Conservation (phyloP, 2,329 filamentous ascomycete species). For the Curvularia verruculosa region DNA sequence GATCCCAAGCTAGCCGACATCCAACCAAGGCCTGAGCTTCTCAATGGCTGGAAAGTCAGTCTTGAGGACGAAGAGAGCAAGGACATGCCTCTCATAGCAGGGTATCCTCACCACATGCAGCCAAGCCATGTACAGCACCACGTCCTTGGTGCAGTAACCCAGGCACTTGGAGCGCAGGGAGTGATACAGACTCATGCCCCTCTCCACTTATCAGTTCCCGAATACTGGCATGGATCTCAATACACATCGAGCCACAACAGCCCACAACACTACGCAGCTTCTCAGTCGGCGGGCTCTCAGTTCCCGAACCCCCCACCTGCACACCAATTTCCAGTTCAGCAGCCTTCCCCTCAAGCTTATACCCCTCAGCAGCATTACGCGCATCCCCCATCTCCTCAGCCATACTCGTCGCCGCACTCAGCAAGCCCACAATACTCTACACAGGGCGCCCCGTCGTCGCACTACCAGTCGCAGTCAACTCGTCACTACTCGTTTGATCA, state of each 20-base stretch:
- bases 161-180: constrained; percentile 31
- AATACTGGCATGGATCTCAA: constrained; percentile 41
- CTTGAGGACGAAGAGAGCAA: constrained; percentile 48
- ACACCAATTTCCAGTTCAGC: constrained; percentile 35
- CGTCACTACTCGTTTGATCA: constrained; percentile 34
- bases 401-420: constrained; percentile 31
- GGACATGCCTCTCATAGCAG: constrained; percentile 38
- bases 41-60: constrained; percentile 47
- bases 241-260: constrained; percentile 36
- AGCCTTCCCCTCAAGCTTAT: constrained; percentile 22
- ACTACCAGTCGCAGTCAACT: constrained; percentile 29
- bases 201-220: constrained; percentile 38
- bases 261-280: constrained; percentile 34
- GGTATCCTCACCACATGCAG: constrained; percentile 39
- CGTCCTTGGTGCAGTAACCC: constrained; percentile 28
- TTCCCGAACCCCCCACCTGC: neutral
- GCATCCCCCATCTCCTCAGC: constrained; percentile 35
- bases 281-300: constrained; percentile 15
- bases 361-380: constrained; percentile 30
- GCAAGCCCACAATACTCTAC: constrained; percentile 29
- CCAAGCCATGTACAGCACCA: constrained; percentile 40
- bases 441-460: constrained; percentile 23
- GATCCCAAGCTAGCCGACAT: constrained; percentile 44
- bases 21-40: constrained; percentile 42
- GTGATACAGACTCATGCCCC: constrained; percentile 34